Conservation (phyloP, 2,329 filamentous ascomycete species). For the Fulvia fulva region DNA sequence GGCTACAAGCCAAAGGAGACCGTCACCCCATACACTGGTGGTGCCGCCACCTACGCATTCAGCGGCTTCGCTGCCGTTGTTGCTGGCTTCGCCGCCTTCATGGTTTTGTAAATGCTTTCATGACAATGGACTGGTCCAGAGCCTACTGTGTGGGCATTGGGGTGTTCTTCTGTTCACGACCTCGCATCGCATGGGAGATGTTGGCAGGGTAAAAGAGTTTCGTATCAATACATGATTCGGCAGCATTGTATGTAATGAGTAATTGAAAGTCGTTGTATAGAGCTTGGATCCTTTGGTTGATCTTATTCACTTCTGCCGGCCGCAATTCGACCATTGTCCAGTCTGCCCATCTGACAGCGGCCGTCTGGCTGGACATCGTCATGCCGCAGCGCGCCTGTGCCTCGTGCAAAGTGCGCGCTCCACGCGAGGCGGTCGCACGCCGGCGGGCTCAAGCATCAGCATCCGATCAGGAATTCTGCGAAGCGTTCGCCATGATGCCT, state of each 20-base stretch:
- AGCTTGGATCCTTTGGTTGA: neutral
- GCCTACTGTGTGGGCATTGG: neutral
- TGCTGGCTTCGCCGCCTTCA: neutral
- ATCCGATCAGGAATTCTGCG: too few species aligned
- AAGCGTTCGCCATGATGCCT: too few species aligned
- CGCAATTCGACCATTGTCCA: too few species aligned
- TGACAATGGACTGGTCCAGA: neutral
- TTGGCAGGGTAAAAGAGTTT: neutral
- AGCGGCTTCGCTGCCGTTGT: neutral
- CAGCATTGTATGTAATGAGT: neutral
- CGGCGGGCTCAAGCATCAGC: too few species aligned
- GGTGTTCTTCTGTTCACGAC: neutral
- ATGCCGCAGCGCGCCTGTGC: too few species aligned
- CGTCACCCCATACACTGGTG: neutral
- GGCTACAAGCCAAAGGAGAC: neutral
- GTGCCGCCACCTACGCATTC: neutral
- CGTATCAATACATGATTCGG: neutral
- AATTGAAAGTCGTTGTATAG: neutral
- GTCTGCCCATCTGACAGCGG: too few species aligned
- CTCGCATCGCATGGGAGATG: neutral
- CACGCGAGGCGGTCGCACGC: too few species aligned
- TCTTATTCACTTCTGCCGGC: neutral
- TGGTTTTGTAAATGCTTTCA: neutral
- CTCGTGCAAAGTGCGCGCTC: too few species aligned
- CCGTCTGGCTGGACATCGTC: too few species aligned